Percentiles rank a stretch among this genome's conserved stretches.
Conservation (phyloP, 225 moss, liverwort and hornwort species). For the Takakia lepidozioides region DNA sequence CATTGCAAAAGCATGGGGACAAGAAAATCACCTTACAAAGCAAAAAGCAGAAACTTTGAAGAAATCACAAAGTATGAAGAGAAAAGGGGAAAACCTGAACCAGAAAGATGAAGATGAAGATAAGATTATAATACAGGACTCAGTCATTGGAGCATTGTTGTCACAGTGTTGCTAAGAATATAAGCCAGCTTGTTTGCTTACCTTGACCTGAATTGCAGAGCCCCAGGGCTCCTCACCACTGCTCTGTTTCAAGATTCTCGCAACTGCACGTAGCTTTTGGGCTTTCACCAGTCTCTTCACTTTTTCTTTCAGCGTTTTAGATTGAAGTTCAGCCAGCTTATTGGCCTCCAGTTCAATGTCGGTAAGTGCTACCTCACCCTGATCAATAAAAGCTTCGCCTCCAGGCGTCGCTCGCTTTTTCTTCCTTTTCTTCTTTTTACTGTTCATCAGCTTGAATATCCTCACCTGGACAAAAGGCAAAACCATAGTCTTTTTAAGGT, state of each 20-base stretch:
- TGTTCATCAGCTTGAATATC: conserved; percentile 51
- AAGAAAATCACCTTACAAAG: no score
- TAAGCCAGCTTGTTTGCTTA: no score
- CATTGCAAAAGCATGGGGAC: no score
- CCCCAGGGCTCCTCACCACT: conserved; percentile 74
- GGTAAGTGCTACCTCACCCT: conserved; percentile 2
- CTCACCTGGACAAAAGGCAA: conserved; percentile 50
- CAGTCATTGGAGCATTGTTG: no score
- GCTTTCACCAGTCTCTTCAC: conserved; percentile 60
- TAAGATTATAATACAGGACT: no score
- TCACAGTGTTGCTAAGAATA: no score
- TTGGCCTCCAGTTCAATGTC: conserved; percentile 21
- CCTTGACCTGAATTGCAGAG: conserved; percentile 59
- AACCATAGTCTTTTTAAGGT: no score
- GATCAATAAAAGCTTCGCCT: conserved; percentile 8
- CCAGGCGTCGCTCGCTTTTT: no score
- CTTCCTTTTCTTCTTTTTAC: conserved; percentile 36
- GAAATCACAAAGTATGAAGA: no score
- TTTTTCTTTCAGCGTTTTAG: conserved; percentile 24
- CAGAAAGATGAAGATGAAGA: no score
- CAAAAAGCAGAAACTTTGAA: no score
- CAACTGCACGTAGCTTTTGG: conserved; percentile 55
- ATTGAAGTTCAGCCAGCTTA: conserved; percentile 11
- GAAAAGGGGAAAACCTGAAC: no score
- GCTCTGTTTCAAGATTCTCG: conserved; percentile 49